Evolutionary conservation across 176 grass and related monocot genomes (phyloP).

Genomic region (Oryza punctata): DNA sequence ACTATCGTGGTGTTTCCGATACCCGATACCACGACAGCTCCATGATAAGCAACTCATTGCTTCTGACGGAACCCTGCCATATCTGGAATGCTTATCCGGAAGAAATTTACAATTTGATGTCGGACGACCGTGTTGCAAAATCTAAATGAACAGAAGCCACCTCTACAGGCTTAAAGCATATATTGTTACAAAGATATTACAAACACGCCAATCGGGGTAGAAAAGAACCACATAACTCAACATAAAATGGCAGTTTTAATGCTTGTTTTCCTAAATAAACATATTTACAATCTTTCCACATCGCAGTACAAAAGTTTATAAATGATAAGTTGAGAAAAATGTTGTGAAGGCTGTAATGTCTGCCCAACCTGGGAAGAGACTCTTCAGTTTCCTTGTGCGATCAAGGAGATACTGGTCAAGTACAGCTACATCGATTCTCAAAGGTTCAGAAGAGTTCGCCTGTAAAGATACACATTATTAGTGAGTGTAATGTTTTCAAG

Average conservation of each 20-base stretch:
- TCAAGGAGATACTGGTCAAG: conserved; percentile 84
- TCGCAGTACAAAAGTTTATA: conserved; percentile 41
- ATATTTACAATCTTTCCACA: conserved; percentile 38
- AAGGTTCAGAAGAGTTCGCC: conserved; percentile 67
- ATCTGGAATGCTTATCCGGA: too few species aligned
- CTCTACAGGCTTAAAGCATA: neutral
- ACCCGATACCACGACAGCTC: too few species aligned
- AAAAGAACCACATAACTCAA: conserved; percentile 6
- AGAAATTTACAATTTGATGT: too few species aligned
- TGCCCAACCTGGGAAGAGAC: conserved; percentile 82
- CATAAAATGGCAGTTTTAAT: conserved; percentile 11
- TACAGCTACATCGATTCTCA: conserved; percentile 85
- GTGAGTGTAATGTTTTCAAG: conserved; percentile 10
- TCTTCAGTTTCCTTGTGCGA: conserved; percentile 64
- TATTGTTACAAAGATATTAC: conserved; percentile 33
- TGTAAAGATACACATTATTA: conserved; percentile 39
- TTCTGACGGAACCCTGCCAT: too few species aligned
- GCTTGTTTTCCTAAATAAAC: neutral
- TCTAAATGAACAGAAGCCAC: neutral
- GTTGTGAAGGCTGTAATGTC: conserved; percentile 83
- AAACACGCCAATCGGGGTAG: neutral
- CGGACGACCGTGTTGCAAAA: too few species aligned
- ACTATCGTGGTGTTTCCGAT: too few species aligned
- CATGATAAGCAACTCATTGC: too few species aligned
- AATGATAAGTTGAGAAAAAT: conserved; percentile 81